Evolutionary conservation across 306 rosid species (phyloP), one percentile per base, ranked within the genome.

Genomic region (Ziziphus jujuba): DNA sequence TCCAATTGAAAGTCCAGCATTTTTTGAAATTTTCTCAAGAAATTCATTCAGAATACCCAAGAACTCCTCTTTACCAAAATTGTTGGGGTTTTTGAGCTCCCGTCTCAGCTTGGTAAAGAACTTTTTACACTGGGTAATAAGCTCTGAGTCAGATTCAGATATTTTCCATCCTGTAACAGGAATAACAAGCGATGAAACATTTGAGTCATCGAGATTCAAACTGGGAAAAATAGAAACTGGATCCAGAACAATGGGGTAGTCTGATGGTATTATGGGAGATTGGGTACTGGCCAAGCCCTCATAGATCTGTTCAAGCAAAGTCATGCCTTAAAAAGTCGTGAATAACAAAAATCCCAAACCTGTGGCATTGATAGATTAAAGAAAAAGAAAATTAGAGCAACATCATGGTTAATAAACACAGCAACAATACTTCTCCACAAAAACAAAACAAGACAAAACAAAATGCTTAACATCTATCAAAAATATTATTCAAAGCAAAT

Each of bases 221-320:
- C 31, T 58, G 69, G 79, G 75, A 5, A 87, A 72, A 54, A 90
- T 56, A 31, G 63, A 71, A 70, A 82, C 87, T 13, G 95, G 75
- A 70, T 87, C 84, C 63, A 89, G 87, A 76, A 89, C 85, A 78
- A 89, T 61, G 1, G 91, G 88, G 67, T 85, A 80, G 12, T 89
- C 86, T 52, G 76, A 67, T 40, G 74, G 74, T n/a, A 62, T 70
- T 61, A 54, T 49, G 31, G 51, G 82, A 21, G 81, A 33, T 34
- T 85, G 73, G 23, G 75, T 51, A 69, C 68, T 65, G 24, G 70
- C 64, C 17, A 82, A 67, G 36, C 92, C 87, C 71, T 81, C 57
- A 69, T 81, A 80, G 45, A 90, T 81, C 40, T 84, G 65, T 65
- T 92, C 87, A 16, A 92, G 86, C 68, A 87, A 73, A 61, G 87